Base-by-base conservation (phyloP, 2,329 filamentous ascomycete species). In the Aphanocladium album region DNA sequence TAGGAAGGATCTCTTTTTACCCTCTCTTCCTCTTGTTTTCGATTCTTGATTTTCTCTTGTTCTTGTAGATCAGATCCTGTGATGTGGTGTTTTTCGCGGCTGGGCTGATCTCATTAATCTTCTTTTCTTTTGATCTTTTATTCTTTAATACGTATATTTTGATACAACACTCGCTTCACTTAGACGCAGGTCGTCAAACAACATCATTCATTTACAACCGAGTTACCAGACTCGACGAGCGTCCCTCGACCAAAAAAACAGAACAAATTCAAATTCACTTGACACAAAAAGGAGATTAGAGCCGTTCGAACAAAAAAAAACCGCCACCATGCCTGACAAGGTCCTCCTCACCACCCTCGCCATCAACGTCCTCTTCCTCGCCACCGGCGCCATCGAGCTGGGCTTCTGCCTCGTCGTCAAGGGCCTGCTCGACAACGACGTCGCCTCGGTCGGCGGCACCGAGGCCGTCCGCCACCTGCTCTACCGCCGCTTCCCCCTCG, bases 401-500 rank as follows among this genome's bases (percentile, higher is more conserved):
- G 81, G 76, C 61, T 85, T 85, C 71, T 80, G 77, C 57, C 69
- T 85, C 70, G 74, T 84, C 66, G 80, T 82, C 64, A 74, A 75
- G 67, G 79, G 77, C 62, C 72, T 76, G 61, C 74, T 77, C 70
- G 72, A 76, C 70, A 35, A 21, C n/a, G 47, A 21, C n/a, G n/a
- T n/a, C n/a, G n/a, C n/a, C 21, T 23, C 57, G 25, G 41, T 5
- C 4, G 73, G 79, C 47, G 83, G 83, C 59, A 67, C 72, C 60
- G 73, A 81, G 60, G 81, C 79, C 30, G 80, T 80, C 33, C 76
- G 79, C 60, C 76, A 82, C 64, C 71, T 85, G 46, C 70, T 85
- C 23, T 83, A 83, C 70, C 76, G 78, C 65, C 70, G 72, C 33
- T 83, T 85, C 60, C 83, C 83, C 11, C 72, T 86, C 55, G 78